Conservation (phyloP, 148 eudicot species). For the Persicaria tinctoria region DNA sequence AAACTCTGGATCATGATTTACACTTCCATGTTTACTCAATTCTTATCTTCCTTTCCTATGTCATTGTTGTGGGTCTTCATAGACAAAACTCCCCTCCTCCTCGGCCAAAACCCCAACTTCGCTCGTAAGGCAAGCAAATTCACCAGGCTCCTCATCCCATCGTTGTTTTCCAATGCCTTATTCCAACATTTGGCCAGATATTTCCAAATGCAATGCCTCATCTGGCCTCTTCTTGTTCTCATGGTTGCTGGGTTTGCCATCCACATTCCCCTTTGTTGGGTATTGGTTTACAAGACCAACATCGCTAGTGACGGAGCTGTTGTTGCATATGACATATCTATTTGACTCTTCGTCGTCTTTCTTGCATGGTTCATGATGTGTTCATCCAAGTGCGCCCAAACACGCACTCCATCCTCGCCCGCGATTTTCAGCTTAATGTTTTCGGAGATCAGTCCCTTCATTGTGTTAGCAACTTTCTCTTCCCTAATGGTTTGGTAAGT, state of each 20-base stretch:
- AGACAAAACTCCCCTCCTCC: slow-evolving; percentile 27
- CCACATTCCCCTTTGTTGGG: slow-evolving; percentile 34
- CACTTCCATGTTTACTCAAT: slow-evolving; percentile 31
- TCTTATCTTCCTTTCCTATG: slow-evolving; percentile 31
- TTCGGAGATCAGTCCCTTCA: slow-evolving; percentile 26
- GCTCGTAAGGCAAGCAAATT: slow-evolving; percentile 33
- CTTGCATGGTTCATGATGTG: slow-evolving; percentile 31
- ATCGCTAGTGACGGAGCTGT: slow-evolving; percentile 34
- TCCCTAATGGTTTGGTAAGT: slow-evolving; percentile 46
- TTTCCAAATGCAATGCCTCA: slow-evolving; percentile 38
- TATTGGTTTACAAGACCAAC: slow-evolving; percentile 22
- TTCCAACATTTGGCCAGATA: slow-evolving; percentile 27
- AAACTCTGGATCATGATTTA: slow-evolving; percentile 31
- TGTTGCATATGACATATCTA: slow-evolving; percentile 27
- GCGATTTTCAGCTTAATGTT: slow-evolving; percentile 20
- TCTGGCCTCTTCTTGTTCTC: slow-evolving; percentile 29
- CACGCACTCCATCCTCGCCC: slow-evolving; percentile 25
- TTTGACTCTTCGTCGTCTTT: slow-evolving; percentile 29
- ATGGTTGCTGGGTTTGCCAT: slow-evolving; percentile 19
- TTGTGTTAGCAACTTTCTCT: slow-evolving; percentile 34
- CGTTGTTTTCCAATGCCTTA: slow-evolving; percentile 31
- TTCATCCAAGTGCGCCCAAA: slow-evolving; percentile 26
- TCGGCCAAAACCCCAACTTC: slow-evolving; percentile 37
- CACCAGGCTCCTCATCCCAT: slow-evolving; percentile 27
- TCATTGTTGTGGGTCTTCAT: slow-evolving; percentile 34